phyloP scores from a whole-genome alignment of 768 basidiomycete species.

The Lentinula lateritia region DNA sequence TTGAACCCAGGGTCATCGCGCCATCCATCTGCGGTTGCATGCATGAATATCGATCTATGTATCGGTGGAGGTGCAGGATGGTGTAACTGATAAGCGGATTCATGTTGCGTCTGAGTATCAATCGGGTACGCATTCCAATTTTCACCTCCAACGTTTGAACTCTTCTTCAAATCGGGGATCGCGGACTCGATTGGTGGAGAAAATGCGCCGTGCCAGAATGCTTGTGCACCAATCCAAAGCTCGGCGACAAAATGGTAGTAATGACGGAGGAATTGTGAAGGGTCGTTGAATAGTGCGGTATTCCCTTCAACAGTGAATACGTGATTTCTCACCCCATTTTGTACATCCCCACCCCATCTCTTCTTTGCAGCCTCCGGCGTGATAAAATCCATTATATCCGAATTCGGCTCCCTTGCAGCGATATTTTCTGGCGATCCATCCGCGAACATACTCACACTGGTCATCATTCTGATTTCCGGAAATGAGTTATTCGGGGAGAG shows the following conservation, averaged over 20 bases:
- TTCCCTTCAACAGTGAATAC: constrained; percentile 69
- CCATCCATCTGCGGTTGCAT: constrained; percentile 55
- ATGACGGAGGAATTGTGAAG: constrained; percentile 72
- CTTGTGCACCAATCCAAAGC: constrained; percentile 69
- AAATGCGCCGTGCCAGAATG: constrained; percentile 62
- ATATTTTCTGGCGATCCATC: constrained; percentile 59
- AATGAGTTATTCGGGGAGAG: constrained; percentile 24
- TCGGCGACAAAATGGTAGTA: constrained; percentile 89
- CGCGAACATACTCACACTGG: constrained; percentile 59
- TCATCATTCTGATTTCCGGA: constrained; percentile 53
- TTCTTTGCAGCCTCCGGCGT: constrained; percentile 50
- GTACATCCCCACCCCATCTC: constrained; percentile 49
- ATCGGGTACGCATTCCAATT: constrained; percentile 4
- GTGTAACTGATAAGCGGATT: constrained; percentile 1
- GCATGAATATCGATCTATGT: constrained; percentile 67
- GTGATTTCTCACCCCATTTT: constrained; percentile 30
- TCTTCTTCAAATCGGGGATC: not conserved
- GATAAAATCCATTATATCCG: constrained; percentile 56
- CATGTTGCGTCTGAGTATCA: not conserved
- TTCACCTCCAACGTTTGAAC: not conserved
- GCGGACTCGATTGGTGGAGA: no score
- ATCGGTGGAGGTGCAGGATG: constrained; percentile 44
- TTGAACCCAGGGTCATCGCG: constrained; percentile 79
- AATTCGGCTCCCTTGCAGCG: constrained; percentile 60
- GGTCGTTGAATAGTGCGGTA: constrained; percentile 71